phyloP scores from a whole-genome alignment of 75 land plant genomes.

The Selaginella tamariscina region DNA sequence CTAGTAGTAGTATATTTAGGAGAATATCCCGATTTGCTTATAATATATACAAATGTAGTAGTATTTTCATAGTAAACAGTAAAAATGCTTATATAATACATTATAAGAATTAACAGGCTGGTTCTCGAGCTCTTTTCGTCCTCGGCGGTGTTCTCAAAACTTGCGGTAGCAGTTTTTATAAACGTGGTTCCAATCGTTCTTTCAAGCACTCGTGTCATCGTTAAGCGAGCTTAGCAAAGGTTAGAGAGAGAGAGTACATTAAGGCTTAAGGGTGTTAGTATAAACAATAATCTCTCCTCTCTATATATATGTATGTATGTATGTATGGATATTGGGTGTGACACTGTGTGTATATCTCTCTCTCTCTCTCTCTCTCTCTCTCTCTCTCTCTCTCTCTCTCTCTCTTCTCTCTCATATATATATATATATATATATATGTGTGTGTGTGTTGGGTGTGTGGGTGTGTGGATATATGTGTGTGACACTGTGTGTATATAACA shows the following conservation, averaged over 20 bases:
- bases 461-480: too few species aligned
- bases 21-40: too few species aligned
- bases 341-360: neutral
- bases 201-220: neutral
- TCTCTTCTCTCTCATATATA: neutral
- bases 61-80: too few species aligned
- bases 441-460: too few species aligned
- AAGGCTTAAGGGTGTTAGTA: neutral
- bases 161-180: slow-evolving; percentile 39
- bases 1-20: slow-evolving; percentile 35
- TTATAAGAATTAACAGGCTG: slow-evolving; percentile 27
- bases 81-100: too few species aligned
- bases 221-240: neutral
- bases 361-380: too few species aligned
- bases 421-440: too few species aligned
- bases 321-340: neutral
- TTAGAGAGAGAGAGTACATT: slow-evolving; percentile 9
- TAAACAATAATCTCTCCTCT: neutral
- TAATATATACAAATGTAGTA: too few species aligned
- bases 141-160: slow-evolving; percentile 14
- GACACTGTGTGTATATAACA: too few species aligned
- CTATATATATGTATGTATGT: neutral
- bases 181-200: slow-evolving; percentile 23
- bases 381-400: neutral
- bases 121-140: slow-evolving; percentile 15